These are phyloP conservation scores for Acacia acuminata DNA, from an alignment of 306 rosid genomes.

Conservation along the genomic window DNA sequence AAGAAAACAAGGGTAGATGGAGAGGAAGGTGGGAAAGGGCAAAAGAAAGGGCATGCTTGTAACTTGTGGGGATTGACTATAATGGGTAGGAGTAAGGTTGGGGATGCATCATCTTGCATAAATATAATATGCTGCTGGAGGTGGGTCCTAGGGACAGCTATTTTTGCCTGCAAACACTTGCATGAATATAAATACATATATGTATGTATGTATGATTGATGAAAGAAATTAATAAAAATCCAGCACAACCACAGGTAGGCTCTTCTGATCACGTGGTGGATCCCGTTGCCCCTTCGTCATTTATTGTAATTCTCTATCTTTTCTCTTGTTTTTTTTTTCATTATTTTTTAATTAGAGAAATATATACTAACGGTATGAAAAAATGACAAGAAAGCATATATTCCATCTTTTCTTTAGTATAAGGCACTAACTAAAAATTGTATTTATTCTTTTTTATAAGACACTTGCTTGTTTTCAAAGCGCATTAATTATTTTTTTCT, in stretches of 20 bases:
- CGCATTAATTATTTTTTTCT: no score
- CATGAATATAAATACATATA: not conserved
- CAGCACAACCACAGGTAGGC: conserved; percentile 1
- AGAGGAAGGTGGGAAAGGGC: not conserved
- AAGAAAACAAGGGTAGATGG: not conserved
- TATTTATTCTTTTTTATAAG: no score
- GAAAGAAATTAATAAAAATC: not conserved
- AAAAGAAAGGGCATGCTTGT: not conserved
- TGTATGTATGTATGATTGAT: not conserved
- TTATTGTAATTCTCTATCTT: not conserved
- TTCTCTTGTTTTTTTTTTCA: no score
- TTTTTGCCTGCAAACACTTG: not conserved
- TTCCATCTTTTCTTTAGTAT: no score
- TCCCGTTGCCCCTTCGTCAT: not conserved
- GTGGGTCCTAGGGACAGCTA: conserved; percentile 12
- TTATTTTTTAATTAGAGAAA: no score
- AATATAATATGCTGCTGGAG: not conserved
- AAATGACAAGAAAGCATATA: no score
- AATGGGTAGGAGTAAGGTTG: not conserved
- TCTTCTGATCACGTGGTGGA: conserved; percentile 23
- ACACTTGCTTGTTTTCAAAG: no score
- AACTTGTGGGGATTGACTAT: not conserved
- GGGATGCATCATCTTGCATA: not conserved
- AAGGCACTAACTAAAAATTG: no score
- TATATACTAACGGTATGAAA: no score